Percentiles rank a stretch among this genome's conserved stretches.
These are phyloP conservation scores for Immersiella caudata DNA, from an alignment of 495 filamentous ascomycete species.

Conservation along the genomic window DNA sequence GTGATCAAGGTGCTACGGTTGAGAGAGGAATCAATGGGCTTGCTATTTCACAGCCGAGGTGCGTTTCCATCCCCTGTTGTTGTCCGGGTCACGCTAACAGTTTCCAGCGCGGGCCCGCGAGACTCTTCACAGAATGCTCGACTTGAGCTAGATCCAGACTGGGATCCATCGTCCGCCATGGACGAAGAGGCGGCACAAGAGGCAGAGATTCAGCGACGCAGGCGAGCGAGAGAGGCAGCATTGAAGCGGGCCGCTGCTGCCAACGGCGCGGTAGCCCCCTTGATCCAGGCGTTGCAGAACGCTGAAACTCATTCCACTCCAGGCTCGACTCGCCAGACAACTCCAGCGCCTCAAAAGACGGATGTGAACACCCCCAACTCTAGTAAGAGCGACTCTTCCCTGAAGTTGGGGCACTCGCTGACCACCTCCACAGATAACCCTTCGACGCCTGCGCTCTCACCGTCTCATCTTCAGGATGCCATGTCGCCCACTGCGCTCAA, in stretches of 20 bases:
- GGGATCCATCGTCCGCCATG: slow-evolving; percentile 56
- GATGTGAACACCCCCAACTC: slow-evolving; percentile 48
- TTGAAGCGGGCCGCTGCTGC: slow-evolving; percentile 77
- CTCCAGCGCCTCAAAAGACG: slow-evolving; percentile 36
- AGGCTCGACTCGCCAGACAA: slow-evolving; percentile 49
- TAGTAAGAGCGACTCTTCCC: slow-evolving; percentile 33
- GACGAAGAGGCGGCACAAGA: slow-evolving; percentile 63
- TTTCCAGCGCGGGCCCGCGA: neutral
- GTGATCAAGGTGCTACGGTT: slow-evolving; percentile 60
- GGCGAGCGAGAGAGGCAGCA: slow-evolving; percentile 84
- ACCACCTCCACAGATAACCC: slow-evolving; percentile 27
- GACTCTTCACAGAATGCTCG: slow-evolving; percentile 3
- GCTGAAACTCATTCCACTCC: slow-evolving; percentile 61
- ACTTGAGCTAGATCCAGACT: slow-evolving; percentile 41
- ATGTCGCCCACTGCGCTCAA: slow-evolving; percentile 48
- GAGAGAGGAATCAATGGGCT: slow-evolving; percentile 47
- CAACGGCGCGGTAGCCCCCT: slow-evolving; percentile 60
- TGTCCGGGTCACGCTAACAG: slow-evolving; percentile 18
- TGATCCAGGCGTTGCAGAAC: slow-evolving; percentile 76
- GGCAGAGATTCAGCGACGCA: slow-evolving; percentile 80
- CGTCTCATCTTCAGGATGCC: slow-evolving; percentile 39
- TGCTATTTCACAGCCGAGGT: slow-evolving; percentile 33
- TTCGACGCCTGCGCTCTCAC: slow-evolving; percentile 42
- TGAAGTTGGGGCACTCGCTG: neutral
- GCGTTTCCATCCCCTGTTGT: neutral